Evolutionary conservation across 305 asterid genomes (phyloP), one percentile per base, ranked within the genome.

Genomic region (Fraxinus dipetala): DNA sequence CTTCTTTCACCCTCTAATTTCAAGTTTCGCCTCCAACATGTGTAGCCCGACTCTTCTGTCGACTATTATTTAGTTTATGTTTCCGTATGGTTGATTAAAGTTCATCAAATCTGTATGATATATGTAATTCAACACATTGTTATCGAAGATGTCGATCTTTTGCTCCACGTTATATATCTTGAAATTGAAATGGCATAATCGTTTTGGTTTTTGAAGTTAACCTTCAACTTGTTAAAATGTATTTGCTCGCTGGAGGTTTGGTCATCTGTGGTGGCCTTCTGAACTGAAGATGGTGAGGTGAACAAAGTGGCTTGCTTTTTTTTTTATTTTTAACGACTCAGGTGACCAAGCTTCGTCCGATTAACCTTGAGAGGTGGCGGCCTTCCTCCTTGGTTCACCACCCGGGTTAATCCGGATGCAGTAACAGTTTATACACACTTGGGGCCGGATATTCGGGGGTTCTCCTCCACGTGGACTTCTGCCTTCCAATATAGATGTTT

Each of bases 1-100:
- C 84, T 14, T 69, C 81, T 78, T 36, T 30, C 28, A 35, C 36
- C 79, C 14, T 32, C 69, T 36, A 78, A 56, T 67, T 77, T 81
- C 77, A 85, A 78, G 78, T 61, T 28, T 48, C 77, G 13, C 11
- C 32, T 67, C 24, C 72, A 77, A 78, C 45, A 78, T 51, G 65
- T 83, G 74, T 61, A 20, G 26, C 31, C 28, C 8, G 61, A 81
- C 82, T 72, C 87, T 82, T 35, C 16, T 76, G 54, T 77, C 36
- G 34, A 77, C 24, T 74, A 59, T 77, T 51, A 56, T 77, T 78
- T 75, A 40, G 63, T 77, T 38, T 67, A 69, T 77, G 75, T 67
- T 81, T 38, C 11, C 2, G 30, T 59, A 38, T 81, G 78, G 32
- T 69, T 80, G 79, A 32, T 82, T 34, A 72, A 78, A 63, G 67